Conservation (phyloP, 306 rosid genomes). For the Pterocarpus macrocarpus region DNA sequence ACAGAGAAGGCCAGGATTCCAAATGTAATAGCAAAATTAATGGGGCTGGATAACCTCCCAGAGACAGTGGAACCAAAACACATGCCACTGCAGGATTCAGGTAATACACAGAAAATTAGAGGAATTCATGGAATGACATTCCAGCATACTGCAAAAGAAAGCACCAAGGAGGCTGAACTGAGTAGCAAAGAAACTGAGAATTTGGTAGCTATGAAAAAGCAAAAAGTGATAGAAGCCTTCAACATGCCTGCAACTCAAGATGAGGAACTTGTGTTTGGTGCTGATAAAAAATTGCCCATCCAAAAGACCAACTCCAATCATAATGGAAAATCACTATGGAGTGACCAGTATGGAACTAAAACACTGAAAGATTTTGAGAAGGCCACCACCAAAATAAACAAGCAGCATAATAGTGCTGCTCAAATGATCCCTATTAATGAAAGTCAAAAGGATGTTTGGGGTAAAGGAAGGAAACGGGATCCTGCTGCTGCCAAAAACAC, state of each 20-base stretch:
- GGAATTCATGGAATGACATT: slow-evolving; percentile 27
- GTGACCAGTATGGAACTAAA: slow-evolving; percentile 52
- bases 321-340: slow-evolving; percentile 51
- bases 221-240: slow-evolving; percentile 54
- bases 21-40: slow-evolving; percentile 86
- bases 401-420: slow-evolving; percentile 30
- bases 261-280: slow-evolving; percentile 42
- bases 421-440: slow-evolving; percentile 34
- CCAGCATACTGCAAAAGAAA: slow-evolving; percentile 49
- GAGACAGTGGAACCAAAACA: slow-evolving; percentile 47
- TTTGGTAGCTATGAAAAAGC: slow-evolving; percentile 46
- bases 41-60: slow-evolving; percentile 88
- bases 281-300: slow-evolving; percentile 35
- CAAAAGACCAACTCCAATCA: slow-evolving; percentile 54
- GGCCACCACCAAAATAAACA: slow-evolving; percentile 44
- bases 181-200: slow-evolving; percentile 49
- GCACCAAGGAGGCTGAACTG: slow-evolving; percentile 47
- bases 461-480: slow-evolving; percentile 41
- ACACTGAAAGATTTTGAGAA: slow-evolving; percentile 57
- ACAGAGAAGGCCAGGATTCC: slow-evolving; percentile 80
- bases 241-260: slow-evolving; percentile 46
- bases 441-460: slow-evolving; percentile 43
- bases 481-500: slow-evolving; percentile 20
- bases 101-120: slow-evolving; percentile 50
- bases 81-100: slow-evolving; percentile 50